Conservation (phyloP, 164 flowering plant genomes). For the Chimonanthus salicifolius region DNA sequence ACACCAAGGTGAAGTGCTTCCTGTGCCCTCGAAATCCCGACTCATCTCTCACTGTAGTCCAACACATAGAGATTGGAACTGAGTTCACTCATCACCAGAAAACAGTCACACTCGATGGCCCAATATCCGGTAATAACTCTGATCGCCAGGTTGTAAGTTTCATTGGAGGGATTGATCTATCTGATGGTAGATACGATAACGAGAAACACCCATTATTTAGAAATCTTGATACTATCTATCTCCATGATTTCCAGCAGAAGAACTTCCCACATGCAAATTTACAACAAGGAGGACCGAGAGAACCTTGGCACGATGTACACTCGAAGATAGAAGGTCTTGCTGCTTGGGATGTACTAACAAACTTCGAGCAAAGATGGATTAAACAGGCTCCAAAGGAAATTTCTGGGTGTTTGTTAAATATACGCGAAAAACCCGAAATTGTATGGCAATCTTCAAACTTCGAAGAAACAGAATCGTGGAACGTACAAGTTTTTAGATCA, state of each 20-base stretch:
- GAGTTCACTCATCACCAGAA: conserved; percentile 77
- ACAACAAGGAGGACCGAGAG: conserved; percentile 67
- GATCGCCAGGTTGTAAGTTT: conserved; percentile 49
- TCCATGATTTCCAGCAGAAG: conserved; percentile 64
- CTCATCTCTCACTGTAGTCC: conserved; percentile 27
- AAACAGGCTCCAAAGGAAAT: conserved; percentile 31
- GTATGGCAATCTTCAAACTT: conserved; percentile 14
- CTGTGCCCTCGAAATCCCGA: conserved; percentile 56
- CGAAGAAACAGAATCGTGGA: conserved; percentile 43
- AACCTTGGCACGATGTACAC: conserved; percentile 84
- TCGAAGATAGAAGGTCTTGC: conserved; percentile 60
- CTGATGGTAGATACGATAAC: conserved; percentile 66
- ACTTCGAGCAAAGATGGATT: conserved; percentile 69
- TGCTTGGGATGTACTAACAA: conserved; percentile 73
- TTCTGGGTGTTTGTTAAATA: conserved; percentile 13
- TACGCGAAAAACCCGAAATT: conserved; percentile 15
- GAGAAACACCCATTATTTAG: conserved; percentile 49
- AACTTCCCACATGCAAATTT: conserved; percentile 51
- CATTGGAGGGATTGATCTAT: conserved; percentile 74
- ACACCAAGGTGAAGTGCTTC: conserved; percentile 46
- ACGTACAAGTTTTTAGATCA: conserved; percentile 61
- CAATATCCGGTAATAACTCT: conserved; percentile 13
- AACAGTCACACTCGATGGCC: conserved; percentile 45
- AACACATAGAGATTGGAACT: conserved; percentile 30
- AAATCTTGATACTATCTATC: conserved; percentile 41